Evolutionary conservation across 1,284 basidiomycete genomes (phyloP).

Genomic region (Somion occarium): DNA sequence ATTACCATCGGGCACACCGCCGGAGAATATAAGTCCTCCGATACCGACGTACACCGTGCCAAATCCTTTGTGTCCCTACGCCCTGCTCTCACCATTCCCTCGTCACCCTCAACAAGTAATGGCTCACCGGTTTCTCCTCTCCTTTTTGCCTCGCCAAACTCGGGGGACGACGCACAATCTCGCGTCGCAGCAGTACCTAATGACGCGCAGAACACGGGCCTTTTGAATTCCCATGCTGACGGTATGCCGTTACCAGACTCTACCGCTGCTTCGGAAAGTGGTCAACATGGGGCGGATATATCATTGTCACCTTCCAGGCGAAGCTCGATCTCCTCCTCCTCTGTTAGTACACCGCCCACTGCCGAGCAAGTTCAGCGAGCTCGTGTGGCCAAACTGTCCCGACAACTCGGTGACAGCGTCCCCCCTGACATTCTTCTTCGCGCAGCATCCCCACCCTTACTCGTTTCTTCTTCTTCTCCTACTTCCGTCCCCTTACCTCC

Average conservation of each 20-base stretch:
- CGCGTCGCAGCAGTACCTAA: not conserved
- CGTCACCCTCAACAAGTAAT: slow-evolving; percentile 4
- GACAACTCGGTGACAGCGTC: slow-evolving; percentile 35
- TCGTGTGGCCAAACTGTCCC: slow-evolving; percentile 36
- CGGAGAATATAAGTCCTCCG: slow-evolving; percentile 6
- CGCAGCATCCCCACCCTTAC: slow-evolving; percentile 18
- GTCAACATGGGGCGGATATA: not conserved
- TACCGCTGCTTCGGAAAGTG: not conserved
- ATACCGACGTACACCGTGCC: slow-evolving; percentile 18
- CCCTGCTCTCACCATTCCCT: slow-evolving; percentile 18
- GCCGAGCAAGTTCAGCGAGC: slow-evolving; percentile 26
- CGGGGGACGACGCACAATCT: not conserved
- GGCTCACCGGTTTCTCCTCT: slow-evolving; percentile 14
- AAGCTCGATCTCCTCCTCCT: slow-evolving; percentile 15
- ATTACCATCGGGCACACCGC: slow-evolving; percentile 18
- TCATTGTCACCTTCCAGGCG: not conserved
- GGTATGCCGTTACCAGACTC: not conserved
- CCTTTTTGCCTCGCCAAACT: slow-evolving; percentile 11
- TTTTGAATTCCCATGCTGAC: not conserved
- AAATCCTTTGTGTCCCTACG: slow-evolving; percentile 22
- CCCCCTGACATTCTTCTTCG: slow-evolving; percentile 33
- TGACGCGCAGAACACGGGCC: not conserved
- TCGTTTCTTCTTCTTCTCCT: slow-evolving; percentile 11
- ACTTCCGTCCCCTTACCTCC: not conserved
- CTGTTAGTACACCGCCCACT: slow-evolving; percentile 1